phyloP scores from a whole-genome alignment of 2,329 filamentous ascomycete species.

The Pseudocercospora crystallina region DNA sequence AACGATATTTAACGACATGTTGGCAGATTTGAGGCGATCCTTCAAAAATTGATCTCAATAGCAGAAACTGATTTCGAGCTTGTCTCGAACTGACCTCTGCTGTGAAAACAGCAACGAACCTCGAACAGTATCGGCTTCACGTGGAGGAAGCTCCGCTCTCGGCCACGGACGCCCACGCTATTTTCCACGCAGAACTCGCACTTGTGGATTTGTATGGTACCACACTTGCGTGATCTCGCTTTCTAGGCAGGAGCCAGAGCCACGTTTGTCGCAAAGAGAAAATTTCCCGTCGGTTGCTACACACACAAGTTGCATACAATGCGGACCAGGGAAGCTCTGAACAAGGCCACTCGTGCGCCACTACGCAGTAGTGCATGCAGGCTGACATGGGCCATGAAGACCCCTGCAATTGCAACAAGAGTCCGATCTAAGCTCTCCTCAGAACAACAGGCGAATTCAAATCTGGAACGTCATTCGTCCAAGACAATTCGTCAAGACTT shows the following conservation, averaged over 20 bases:
- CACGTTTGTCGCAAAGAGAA: background rate
- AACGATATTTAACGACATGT: conserved; percentile 12
- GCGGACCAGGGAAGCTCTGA: background rate
- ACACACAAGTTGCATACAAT: background rate
- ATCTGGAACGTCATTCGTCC: too few relatives aligned
- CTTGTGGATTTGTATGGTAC: too few relatives aligned
- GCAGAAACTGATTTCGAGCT: background rate
- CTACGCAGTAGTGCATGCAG: background rate
- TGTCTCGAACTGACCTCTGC: background rate
- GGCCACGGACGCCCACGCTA: background rate
- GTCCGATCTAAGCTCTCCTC: too few relatives aligned
- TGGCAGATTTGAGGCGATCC: background rate
- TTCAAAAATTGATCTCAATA: background rate
- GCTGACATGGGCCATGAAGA: background rate
- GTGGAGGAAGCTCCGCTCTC: background rate
- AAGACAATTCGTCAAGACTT: too few relatives aligned
- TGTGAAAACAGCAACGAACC: background rate
- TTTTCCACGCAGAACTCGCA: background rate
- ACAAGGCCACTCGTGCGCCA: background rate
- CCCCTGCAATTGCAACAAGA: background rate
- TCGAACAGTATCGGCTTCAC: background rate
- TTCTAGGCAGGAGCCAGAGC: background rate
- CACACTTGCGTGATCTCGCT: background rate
- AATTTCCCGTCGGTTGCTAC: background rate
- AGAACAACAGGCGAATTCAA: too few relatives aligned